Percentiles rank a stretch among this genome's conserved stretches.
Conservation (phyloP, 768 basidiomycete genomes). For the Panus rudis region DNA sequence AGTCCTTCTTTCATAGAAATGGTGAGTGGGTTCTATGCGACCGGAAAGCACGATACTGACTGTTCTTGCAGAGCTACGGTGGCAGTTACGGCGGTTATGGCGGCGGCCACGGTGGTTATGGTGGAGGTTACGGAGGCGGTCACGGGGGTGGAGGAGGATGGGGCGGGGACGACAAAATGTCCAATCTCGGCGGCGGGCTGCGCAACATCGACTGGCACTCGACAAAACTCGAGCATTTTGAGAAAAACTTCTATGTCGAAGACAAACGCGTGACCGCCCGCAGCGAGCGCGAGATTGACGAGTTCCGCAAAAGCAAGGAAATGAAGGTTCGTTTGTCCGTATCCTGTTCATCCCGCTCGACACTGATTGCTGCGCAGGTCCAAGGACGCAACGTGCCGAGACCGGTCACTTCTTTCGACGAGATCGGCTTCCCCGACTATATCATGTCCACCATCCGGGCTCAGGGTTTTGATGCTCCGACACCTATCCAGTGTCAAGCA, state of each 20-base stretch:
- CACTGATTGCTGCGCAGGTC: constrained; percentile 40
- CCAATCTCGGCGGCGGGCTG: constrained; percentile 74
- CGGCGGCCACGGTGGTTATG: constrained; percentile 33
- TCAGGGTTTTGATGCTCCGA: constrained; percentile 86
- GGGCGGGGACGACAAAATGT: constrained; percentile 65
- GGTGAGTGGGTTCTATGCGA: constrained; percentile 10
- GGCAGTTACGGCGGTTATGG: constrained; percentile 26
- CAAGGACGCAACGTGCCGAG: constrained; percentile 85
- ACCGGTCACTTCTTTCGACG: constrained; percentile 88
- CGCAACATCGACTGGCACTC: constrained; percentile 79
- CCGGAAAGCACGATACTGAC: neutral
- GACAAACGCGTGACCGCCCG: constrained; percentile 76
- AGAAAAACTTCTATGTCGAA: constrained; percentile 97
- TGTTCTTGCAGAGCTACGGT: constrained; percentile 19
- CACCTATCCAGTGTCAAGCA: constrained; percentile 96
- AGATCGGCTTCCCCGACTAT: constrained; percentile 95
- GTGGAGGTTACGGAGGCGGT: constrained; percentile 39
- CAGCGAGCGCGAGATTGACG: constrained; percentile 81
- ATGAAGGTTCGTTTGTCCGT: constrained; percentile 57
- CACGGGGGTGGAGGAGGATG: constrained; percentile 50
- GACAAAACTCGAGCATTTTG: constrained; percentile 74
- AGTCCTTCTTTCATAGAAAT: constrained; percentile 15
- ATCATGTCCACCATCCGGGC: constrained; percentile 89
- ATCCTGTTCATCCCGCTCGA: neutral
- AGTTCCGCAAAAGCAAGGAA: constrained; percentile 76